phyloP scores from a whole-genome alignment of 306 rosid genomes.

The Vicia sativa region DNA sequence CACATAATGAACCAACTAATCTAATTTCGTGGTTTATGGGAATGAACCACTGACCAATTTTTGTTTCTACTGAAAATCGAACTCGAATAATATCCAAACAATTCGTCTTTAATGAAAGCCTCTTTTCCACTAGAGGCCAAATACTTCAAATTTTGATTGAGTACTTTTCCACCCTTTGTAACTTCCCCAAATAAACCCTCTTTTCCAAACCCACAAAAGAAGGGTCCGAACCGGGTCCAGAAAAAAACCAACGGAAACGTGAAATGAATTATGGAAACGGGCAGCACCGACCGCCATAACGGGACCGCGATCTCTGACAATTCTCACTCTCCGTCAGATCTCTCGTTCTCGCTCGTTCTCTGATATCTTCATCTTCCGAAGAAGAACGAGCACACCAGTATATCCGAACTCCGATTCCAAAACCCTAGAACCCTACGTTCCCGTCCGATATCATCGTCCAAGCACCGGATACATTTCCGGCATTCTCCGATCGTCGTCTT shows the following conservation, averaged over 20 bases:
- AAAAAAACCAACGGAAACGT: conserved; percentile 1
- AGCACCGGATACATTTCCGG: conserved; percentile 3
- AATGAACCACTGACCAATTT: too few relatives aligned
- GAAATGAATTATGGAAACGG: conserved; percentile 12
- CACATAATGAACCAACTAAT: too few relatives aligned
- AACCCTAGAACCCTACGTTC: conserved; percentile 35
- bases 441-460: conserved; percentile 27
- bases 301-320: conserved; percentile 5
- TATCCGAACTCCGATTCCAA: conserved; percentile 3
- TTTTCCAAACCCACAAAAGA: conserved; percentile 12
- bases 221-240: conserved; percentile 22
- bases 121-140: too few relatives aligned
- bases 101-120: too few relatives aligned
- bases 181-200: neutral
- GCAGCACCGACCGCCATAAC: conserved; percentile 17
- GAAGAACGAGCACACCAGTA: neutral
- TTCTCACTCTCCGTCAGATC: conserved; percentile 30
- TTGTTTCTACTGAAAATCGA: too few relatives aligned
- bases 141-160: too few relatives aligned
- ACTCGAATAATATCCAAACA: too few relatives aligned
- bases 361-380: neutral
- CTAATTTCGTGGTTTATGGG: too few relatives aligned
- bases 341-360: conserved; percentile 25
- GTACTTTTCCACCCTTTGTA: too few relatives aligned
- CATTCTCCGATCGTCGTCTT: neutral